These are phyloP conservation scores for Ambrosiella xylebori DNA, from an alignment of 2,329 filamentous ascomycete species.

Conservation along the genomic window DNA sequence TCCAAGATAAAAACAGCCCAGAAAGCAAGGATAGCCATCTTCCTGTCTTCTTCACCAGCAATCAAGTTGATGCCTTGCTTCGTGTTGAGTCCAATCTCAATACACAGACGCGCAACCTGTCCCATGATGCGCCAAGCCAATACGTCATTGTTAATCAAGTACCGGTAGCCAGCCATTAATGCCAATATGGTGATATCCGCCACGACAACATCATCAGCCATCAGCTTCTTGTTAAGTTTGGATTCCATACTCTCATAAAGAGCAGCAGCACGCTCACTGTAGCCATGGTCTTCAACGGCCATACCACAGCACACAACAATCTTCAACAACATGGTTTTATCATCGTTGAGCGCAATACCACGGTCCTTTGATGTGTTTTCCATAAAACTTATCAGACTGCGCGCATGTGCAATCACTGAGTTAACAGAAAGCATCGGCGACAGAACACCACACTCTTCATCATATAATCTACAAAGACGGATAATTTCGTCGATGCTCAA, in stretches of 20 bases:
- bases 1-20: slow-evolving; percentile 81
- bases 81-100: slow-evolving; percentile 70
- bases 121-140: slow-evolving; percentile 79
- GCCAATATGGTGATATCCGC: slow-evolving; percentile 33
- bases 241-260: slow-evolving; percentile 64
- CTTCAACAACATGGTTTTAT: slow-evolving; percentile 55
- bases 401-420: slow-evolving; percentile 51
- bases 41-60: slow-evolving; percentile 48
- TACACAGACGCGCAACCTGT: slow-evolving; percentile 59
- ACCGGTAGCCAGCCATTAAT: slow-evolving; percentile 51
- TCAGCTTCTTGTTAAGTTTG: slow-evolving; percentile 47
- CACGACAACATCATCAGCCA: slow-evolving; percentile 33
- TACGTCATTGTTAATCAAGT: slow-evolving; percentile 70
- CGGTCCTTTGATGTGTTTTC: slow-evolving; percentile 28
- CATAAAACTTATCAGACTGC: slow-evolving; percentile 53
- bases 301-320: slow-evolving; percentile 66
- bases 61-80: slow-evolving; percentile 56
- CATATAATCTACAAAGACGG: slow-evolving; percentile 60
- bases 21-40: slow-evolving; percentile 54
- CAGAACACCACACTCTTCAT: slow-evolving; percentile 85
- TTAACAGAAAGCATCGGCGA: slow-evolving; percentile 72
- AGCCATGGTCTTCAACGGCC: slow-evolving; percentile 60
- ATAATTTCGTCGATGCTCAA: slow-evolving; percentile 65
- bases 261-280: slow-evolving; percentile 54
- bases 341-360: slow-evolving; percentile 27